Conservation (phyloP, 441 rosid species). For the Viola pubescens region DNA sequence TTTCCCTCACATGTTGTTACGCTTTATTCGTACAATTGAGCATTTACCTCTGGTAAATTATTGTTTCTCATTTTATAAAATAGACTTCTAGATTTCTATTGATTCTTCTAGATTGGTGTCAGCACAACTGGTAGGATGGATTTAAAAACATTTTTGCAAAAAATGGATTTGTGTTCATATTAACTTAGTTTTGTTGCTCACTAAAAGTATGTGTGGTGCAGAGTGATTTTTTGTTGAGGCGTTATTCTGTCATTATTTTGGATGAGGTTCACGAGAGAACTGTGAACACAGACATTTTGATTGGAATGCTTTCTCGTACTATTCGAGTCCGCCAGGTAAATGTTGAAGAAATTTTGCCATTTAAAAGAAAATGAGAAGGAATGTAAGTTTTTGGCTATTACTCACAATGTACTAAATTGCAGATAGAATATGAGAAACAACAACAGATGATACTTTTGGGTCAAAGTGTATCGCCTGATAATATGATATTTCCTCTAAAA, state of each 20-base stretch:
- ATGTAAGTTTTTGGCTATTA: slow-evolving; percentile 35
- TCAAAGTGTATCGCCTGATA: slow-evolving; percentile 38
- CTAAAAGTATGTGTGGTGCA: slow-evolving; percentile 29
- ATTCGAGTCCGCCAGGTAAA: slow-evolving; percentile 67
- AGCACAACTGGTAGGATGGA: no score
- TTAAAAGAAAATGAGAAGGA: slow-evolving; percentile 33
- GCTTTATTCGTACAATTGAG: no score
- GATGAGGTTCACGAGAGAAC: slow-evolving; percentile 98
- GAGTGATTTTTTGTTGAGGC: slow-evolving; percentile 67
- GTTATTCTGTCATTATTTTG: slow-evolving; percentile 76
- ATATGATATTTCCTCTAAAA: slow-evolving; percentile 59
- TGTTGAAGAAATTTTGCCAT: slow-evolving; percentile 16
- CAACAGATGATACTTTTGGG: slow-evolving; percentile 48
- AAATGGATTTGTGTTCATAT: slow-evolving; percentile 10
- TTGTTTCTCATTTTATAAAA: no score
- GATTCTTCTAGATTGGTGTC: no score
- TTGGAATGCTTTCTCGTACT: slow-evolving; percentile 86
- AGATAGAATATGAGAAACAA: slow-evolving; percentile 57
- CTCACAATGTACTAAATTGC: slow-evolving; percentile 28
- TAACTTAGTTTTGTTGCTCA: slow-evolving; percentile 1
- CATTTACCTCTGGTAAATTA: no score
- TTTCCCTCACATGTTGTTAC: no score
- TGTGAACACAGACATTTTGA: slow-evolving; percentile 90
- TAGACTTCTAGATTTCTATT: no score
- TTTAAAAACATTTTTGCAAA: background rate